Percentiles rank a stretch among this genome's conserved stretches.
Conservation (phyloP, 2,329 filamentous ascomycete genomes). For the Emydomyces testavorans region DNA sequence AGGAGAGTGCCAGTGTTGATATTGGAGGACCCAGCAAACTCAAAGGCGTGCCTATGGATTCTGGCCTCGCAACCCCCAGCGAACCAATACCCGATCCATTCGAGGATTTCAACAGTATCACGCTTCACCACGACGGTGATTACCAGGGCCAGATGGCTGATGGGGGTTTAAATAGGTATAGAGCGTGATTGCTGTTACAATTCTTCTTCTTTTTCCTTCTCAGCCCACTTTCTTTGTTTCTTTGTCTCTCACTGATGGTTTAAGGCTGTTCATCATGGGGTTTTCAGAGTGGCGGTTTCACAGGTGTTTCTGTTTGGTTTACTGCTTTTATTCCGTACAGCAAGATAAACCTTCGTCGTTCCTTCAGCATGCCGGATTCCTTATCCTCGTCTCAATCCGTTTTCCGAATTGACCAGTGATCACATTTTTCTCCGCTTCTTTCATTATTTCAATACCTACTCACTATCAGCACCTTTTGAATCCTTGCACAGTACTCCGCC, state of each 20-base stretch:
- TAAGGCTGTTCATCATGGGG: conserved; percentile 1
- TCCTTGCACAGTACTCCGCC: no score
- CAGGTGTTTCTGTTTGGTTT: background rate
- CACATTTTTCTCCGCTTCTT: no score
- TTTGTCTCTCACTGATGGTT: background rate
- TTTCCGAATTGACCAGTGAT: no score
- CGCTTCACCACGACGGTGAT: conserved; percentile 89
- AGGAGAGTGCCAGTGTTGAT: conserved; percentile 92
- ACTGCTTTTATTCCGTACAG: no score
- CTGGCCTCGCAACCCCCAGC: conserved; percentile 69
- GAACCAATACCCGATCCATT: conserved; percentile 75
- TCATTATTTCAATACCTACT: no score
- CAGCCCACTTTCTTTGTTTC: background rate
- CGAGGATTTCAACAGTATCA: conserved; percentile 97
- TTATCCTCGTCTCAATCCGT: no score
- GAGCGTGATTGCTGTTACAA: background rate
- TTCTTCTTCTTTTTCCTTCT: background rate
- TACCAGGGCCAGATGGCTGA: conserved; percentile 36
- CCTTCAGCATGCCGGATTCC: no score
- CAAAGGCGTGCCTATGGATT: conserved; percentile 78
- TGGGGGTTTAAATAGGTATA: conserved; percentile 12
- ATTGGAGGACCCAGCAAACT: conserved; percentile 33
- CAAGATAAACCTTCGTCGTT: no score
- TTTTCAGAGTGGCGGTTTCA: conserved; percentile 2
- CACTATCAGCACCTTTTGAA: no score